A percentile compares a stretch with the other conserved stretches of the same genome.
phyloP scores from a whole-genome alignment of 2,329 filamentous ascomycete genomes.

The Ophiocordyceps camponoti-floridani region DNA sequence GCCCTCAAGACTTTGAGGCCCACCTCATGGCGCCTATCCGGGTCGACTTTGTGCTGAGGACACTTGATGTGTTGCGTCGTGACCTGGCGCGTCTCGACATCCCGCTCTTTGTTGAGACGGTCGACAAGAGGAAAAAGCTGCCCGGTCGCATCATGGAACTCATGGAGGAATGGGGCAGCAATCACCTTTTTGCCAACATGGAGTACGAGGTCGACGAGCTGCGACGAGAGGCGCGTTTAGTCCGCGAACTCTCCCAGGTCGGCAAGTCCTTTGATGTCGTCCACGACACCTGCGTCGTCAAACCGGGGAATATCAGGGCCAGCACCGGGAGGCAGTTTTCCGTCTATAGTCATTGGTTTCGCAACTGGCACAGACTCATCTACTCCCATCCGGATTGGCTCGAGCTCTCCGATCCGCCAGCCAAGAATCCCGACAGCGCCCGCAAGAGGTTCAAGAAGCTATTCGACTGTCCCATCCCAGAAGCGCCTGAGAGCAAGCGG shows the following conservation, averaged over 20 bases:
- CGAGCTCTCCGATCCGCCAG: conserved; percentile 34
- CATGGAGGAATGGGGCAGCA: conserved; percentile 53
- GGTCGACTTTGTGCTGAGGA: conserved; percentile 68
- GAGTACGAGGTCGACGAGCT: conserved; percentile 90
- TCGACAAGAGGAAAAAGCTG: conserved; percentile 45
- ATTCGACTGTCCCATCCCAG: conserved; percentile 44
- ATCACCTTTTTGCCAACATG: conserved; percentile 64
- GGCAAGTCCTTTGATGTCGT: conserved; percentile 53
- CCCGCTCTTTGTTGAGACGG: conserved; percentile 58
- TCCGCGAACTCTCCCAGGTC: conserved; percentile 39
- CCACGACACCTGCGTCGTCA: conserved; percentile 70
- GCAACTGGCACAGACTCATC: conserved; percentile 56
- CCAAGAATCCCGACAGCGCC: conserved; percentile 14
- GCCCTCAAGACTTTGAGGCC: conserved; percentile 69
- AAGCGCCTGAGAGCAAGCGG: conserved; percentile 42
- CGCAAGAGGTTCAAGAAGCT: conserved; percentile 30
- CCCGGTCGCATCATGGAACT: conserved; percentile 44
- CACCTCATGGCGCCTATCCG: conserved; percentile 56
- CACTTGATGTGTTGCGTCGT: conserved; percentile 42
- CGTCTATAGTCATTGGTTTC: conserved; percentile 72
- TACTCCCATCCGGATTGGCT: conserved; percentile 52
- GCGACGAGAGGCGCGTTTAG: conserved; percentile 52
- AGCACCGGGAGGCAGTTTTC: conserved; percentile 63
- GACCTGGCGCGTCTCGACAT: conserved; percentile 58
- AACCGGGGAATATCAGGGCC: conserved; percentile 48